A percentile compares a stretch with the other conserved stretches of the same genome.
Evolutionary conservation across 257 asterid species (phyloP).

Genomic region (Pogostemon cablin): DNA sequence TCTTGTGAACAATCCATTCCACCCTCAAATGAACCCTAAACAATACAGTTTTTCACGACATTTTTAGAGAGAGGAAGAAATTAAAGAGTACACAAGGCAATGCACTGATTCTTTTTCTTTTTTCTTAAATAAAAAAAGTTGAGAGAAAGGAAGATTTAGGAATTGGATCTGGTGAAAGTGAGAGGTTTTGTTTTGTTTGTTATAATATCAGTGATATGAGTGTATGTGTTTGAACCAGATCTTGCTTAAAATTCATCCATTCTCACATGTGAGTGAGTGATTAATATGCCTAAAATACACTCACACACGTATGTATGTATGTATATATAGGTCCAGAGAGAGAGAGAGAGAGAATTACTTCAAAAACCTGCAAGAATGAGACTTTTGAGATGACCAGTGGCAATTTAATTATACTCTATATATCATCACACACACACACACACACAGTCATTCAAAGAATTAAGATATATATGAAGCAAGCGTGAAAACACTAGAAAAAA

Average conservation of each 20-base stretch:
- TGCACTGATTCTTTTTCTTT: neutral
- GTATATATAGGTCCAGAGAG: neutral
- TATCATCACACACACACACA: constrained; percentile 12
- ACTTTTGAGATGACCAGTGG: constrained; percentile 44
- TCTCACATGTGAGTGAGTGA: constrained; percentile 45
- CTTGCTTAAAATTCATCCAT: constrained; percentile 60
- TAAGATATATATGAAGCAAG: neutral
- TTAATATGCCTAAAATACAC: constrained; percentile 14
- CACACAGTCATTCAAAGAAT: neutral
- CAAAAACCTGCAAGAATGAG: constrained; percentile 49
- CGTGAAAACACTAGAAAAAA: neutral
- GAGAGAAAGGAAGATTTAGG: constrained; percentile 48
- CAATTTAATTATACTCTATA: constrained; percentile 1
- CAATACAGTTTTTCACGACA: constrained; percentile 8
- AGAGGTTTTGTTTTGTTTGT: constrained; percentile 20
- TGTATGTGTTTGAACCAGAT: constrained; percentile 44
- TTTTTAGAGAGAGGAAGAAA: constrained; percentile 19
- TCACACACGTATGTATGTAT: neutral
- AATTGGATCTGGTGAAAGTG: constrained; percentile 77
- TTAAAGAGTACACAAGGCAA: neutral
- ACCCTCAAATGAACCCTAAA: constrained; percentile 34
- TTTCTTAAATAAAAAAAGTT: neutral
- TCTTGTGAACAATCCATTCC: constrained; percentile 1
- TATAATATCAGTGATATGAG: constrained; percentile 45
- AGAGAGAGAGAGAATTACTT: constrained; percentile 34